These are phyloP conservation scores for Tagetes erecta DNA, from an alignment of 129 eudicot species.

Conservation along the genomic window DNA sequence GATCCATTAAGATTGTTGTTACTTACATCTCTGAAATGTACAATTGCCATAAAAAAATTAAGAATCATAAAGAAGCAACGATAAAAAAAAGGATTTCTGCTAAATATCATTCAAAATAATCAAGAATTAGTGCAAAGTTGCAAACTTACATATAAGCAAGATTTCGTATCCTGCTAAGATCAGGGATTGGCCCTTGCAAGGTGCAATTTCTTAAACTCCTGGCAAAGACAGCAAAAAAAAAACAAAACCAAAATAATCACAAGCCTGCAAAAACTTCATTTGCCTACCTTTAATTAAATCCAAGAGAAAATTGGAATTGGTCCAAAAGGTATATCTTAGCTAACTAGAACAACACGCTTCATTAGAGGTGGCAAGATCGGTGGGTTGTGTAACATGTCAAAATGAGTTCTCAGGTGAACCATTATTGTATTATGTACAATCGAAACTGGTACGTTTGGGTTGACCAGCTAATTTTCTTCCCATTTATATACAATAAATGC, in stretches of 20 bases:
- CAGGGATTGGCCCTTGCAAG: constrained; percentile 75
- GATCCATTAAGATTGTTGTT: constrained; percentile 61
- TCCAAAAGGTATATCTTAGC: not conserved
- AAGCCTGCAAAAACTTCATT: constrained; percentile 1
- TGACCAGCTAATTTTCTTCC: not conserved
- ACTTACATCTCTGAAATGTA: constrained; percentile 63
- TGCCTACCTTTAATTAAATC: not conserved
- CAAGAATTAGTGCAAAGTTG: not conserved
- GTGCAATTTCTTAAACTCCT: constrained; percentile 94
- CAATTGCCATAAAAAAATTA: constrained; percentile 22
- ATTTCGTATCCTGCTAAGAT: constrained; percentile 59
- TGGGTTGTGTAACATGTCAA: not conserved
- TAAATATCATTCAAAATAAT: constrained; percentile 6
- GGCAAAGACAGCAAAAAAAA: constrained; percentile 36
- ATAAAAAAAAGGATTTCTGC: not conserved
- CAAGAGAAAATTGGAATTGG: not conserved
- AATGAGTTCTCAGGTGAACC: not conserved
- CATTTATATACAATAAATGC: not conserved
- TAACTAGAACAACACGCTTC: not conserved
- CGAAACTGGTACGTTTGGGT: not conserved
- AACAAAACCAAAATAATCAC: not conserved
- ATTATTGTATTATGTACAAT: not conserved
- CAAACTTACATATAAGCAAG: constrained; percentile 71
- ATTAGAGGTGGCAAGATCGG: not conserved
- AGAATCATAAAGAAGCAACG: constrained; percentile 1